phyloP scores from a whole-genome alignment of 2,329 filamentous ascomycete species.

The Alternaria sp. region DNA sequence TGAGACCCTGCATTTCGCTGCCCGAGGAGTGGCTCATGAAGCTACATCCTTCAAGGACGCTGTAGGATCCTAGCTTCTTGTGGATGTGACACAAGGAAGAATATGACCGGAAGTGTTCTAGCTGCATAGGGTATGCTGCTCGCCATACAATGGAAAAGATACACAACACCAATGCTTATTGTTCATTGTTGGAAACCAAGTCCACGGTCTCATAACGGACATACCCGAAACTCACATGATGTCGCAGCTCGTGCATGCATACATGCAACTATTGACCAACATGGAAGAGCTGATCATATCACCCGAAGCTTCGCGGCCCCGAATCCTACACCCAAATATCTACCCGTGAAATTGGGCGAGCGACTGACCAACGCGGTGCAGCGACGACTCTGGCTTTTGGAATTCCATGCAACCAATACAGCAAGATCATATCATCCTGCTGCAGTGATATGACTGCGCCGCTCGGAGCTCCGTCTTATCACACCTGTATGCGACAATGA shows the following conservation, averaged over 20 bases:
- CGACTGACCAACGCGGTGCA: neutral
- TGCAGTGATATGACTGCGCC: neutral
- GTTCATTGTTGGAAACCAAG: neutral
- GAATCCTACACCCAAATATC: neutral
- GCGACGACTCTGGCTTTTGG: neutral
- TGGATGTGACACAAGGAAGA: neutral
- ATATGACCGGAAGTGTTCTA: neutral
- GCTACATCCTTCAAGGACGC: neutral
- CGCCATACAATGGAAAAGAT: neutral
- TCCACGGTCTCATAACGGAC: neutral
- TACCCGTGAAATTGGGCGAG: neutral
- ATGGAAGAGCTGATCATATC: neutral
- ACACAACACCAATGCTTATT: neutral
- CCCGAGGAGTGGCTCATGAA: neutral
- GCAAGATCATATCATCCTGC: neutral
- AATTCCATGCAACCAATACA: neutral
- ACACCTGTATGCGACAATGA: neutral
- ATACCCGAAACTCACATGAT: neutral
- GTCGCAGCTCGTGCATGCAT: neutral
- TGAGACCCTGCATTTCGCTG: neutral
- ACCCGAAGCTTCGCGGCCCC: neutral
- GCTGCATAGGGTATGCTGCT: neutral
- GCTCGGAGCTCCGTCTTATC: neutral
- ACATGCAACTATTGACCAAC: neutral
- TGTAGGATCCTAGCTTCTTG: neutral